Base-by-base conservation (phyloP, 352 stramenopile genomes). In the Phytophthora palmivora region DNA sequence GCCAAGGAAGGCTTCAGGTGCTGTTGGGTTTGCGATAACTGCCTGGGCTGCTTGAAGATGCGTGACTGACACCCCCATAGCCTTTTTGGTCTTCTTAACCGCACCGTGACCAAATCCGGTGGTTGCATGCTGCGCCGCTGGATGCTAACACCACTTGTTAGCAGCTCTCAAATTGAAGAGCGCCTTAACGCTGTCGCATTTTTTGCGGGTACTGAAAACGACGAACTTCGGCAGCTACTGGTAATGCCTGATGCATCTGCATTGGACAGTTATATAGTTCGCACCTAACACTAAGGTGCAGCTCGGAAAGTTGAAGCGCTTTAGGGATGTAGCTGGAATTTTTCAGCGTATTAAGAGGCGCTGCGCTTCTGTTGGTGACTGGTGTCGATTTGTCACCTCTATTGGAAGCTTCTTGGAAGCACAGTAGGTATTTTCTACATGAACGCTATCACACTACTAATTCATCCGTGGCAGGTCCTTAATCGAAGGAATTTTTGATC, bases 1-100 rank as follows among this genome's bases (percentile, higher is more conserved):
- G 75, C 84, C 4, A 96, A 94, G 66, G 87, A 95, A 82, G 87
- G 87, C 5, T 93, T 94, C 47, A 95, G 87, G 87, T 93, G 41
- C 3, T 54, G 16, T 30, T 49, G 14, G 10, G 16, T 22, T 41
- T 36, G 6, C 22, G 14, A 34, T 21, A 24, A 21, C 2, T 47
- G 16, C 9, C 45, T 33, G 2, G 22, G 14, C 21, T 37, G 16
- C 26, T n/a, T 28, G 9, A 63, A 18, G 41, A 42, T 24, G 6
- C n/a, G n/a, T 24, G 14, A 62, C 19, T 39, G 16, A 49, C 9
- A 22, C n/a, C 47, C 16, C 0, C 26, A 33, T 60, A 96, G 87
- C 59, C 46, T 96, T 1, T 91, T 88, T 57, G 83, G 82, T 7
- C 68, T 96, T 18, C 61, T 96, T n/a, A 91, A 96, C 57, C 79